Evolutionary conservation across 2,329 filamentous ascomycete genomes (phyloP).

Genomic region (Ceratocystis variospora): DNA sequence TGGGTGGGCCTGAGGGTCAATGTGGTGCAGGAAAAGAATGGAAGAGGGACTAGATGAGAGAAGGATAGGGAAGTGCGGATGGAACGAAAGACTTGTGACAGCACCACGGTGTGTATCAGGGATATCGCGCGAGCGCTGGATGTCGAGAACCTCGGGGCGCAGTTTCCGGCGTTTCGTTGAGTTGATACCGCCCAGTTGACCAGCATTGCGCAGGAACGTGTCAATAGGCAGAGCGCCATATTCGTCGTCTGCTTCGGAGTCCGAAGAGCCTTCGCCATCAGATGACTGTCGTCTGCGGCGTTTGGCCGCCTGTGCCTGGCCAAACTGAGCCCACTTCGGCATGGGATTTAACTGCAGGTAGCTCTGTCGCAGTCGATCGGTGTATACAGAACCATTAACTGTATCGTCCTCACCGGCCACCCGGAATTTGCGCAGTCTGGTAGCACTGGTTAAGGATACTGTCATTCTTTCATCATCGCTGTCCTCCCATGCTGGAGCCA

Average conservation of each 20-base stretch:
- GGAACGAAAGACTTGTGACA: constrained; percentile 75
- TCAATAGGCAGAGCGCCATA: constrained; percentile 61
- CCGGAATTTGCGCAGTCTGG: constrained; percentile 69
- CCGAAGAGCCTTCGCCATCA: constrained; percentile 25
- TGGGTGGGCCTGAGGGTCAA: constrained; percentile 59
- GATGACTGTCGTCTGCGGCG: constrained; percentile 39
- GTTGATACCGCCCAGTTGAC: constrained; percentile 45
- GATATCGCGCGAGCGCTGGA: constrained; percentile 79
- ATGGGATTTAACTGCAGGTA: constrained; percentile 47
- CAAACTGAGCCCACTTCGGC: constrained; percentile 45
- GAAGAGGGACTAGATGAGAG: constrained; percentile 79
- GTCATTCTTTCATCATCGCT: constrained; percentile 85
- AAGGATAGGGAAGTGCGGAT: constrained; percentile 75
- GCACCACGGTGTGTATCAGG: constrained; percentile 63
- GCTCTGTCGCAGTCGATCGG: constrained; percentile 63
- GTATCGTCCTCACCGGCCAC: constrained; percentile 71
- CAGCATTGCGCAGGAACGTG: constrained; percentile 61
- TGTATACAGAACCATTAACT: constrained; percentile 76
- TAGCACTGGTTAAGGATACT: constrained; percentile 65
- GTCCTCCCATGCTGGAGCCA: constrained; percentile 65
- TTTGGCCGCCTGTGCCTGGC: constrained; percentile 38
- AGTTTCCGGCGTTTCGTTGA: constrained; percentile 53
- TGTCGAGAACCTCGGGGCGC: constrained; percentile 76
- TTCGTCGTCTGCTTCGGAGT: constrained; percentile 38
- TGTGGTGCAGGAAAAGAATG: constrained; percentile 77